Evolutionary conservation across 2,329 filamentous ascomycete species (phyloP).

Genomic region (Aspergillus fumigatus): DNA sequence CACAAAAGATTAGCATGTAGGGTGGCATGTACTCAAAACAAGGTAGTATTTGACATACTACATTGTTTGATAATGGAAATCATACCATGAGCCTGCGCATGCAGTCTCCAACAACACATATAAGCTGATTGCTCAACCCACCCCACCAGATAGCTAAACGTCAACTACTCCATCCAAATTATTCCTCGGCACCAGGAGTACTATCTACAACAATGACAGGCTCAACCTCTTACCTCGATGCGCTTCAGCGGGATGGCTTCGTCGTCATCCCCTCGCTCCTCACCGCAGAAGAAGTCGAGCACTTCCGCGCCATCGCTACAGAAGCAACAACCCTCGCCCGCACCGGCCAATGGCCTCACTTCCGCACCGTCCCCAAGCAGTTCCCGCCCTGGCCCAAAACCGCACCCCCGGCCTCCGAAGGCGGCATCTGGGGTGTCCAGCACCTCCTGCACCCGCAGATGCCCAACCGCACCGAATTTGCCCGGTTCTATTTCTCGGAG

Average conservation of each 20-base stretch:
- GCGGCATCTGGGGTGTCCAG: slow-evolving; percentile 86
- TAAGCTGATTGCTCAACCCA: not conserved
- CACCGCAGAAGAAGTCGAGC: slow-evolving; percentile 49
- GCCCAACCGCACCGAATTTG: slow-evolving; percentile 58
- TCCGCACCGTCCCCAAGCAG: slow-evolving; percentile 82
- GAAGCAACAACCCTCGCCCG: slow-evolving; percentile 60
- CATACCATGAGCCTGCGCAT: not conserved
- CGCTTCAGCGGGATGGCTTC: slow-evolving; percentile 69
- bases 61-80: slow-evolving; percentile 9
- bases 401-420: slow-evolving; percentile 41
- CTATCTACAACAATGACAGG: slow-evolving; percentile 9
- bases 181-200: not conserved
- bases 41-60: slow-evolving; percentile 8
- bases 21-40: slow-evolving; percentile 3
- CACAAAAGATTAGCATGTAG: not conserved
- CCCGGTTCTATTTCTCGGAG: slow-evolving; percentile 66
- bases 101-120: not conserved
- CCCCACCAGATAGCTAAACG: not conserved
- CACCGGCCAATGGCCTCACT: slow-evolving; percentile 70
- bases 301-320: slow-evolving; percentile 57
- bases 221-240: slow-evolving; percentile 41
- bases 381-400: slow-evolving; percentile 78
- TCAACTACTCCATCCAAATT: not conserved
- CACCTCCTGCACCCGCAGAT: slow-evolving; percentile 74
- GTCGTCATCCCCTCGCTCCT: slow-evolving; percentile 66